phyloP scores from a whole-genome alignment of 768 basidiomycete species.

The Tephrocybe rancida region DNA sequence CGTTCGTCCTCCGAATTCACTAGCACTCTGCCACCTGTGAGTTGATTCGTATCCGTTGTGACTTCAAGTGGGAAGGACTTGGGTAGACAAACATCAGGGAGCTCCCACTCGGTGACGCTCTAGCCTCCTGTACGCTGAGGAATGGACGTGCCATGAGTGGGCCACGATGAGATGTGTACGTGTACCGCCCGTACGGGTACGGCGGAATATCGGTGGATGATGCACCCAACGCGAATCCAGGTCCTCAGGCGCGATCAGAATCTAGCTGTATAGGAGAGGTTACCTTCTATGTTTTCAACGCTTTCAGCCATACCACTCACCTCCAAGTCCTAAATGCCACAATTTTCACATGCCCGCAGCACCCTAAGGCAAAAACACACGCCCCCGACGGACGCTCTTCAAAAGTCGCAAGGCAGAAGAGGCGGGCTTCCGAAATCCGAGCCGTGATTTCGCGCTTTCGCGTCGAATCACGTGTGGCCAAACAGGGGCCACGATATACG shows the following conservation, averaged over 20 bases:
- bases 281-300: neutral
- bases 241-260: too few species aligned
- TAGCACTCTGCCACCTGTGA: too few species aligned
- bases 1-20: too few species aligned
- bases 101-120: neutral
- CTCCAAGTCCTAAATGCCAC: neutral
- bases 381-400: neutral
- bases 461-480: slow-evolving; percentile 23
- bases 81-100: neutral
- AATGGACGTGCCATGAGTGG: too few species aligned
- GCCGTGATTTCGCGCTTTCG: slow-evolving; percentile 12
- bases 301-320: neutral
- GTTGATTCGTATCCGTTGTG: too few species aligned
- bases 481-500: neutral
- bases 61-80: too few species aligned
- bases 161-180: too few species aligned
- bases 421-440: neutral
- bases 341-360: neutral
- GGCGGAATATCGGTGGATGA: neutral
- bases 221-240: neutral
- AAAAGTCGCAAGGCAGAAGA: too few species aligned
- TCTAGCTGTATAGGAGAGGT: too few species aligned
- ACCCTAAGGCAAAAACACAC: neutral
- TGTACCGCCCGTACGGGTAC: neutral
- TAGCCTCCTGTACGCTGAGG: too few species aligned